Evolutionary conservation across 176 grass and related monocot genomes (phyloP), one percentile per base, ranked within the genome.

Genomic region (Neostapfia colusana): DNA sequence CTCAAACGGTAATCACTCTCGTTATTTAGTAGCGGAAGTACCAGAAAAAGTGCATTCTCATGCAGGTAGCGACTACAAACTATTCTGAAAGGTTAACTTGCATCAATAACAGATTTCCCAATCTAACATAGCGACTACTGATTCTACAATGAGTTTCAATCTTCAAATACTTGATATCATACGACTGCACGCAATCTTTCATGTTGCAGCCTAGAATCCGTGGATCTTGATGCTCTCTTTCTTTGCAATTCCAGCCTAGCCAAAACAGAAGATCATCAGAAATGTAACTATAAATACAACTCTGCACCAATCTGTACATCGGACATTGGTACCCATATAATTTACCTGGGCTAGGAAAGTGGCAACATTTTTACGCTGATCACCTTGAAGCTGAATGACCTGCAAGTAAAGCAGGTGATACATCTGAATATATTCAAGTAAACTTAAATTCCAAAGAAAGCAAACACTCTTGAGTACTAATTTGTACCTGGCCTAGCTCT

Each of bases 331-430:
- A 5, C 69, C 7, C 15, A 21, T 28, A 36, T 12, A 55, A 14
- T 57, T 61, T 81, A 85, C 89, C 89, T 88, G 68, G 13, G 75
- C 77, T 78, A 91, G 81, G 16, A 91, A 91, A 34, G 81, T 85
- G 7, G 85, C 73, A 69, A 88, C 89, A 79, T 91, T 91, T 35
- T 88, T 91, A 51, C 89, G 81, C 73, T 91, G 85, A 79, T 88
- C 89, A 43, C 89, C 89, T 65, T 91, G 85, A 51, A 91, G 89
- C 37, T 91, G 85, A 74, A 91, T 91, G 65, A 91, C 89, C 89
- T 88, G 56, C 1, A 38, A 43, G 36, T 20, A 65, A 25, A 49
- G 7, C 10, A 42, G 18, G 78, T 8, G 17, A 36, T 16, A 37
- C 24, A 73, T 43, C 55, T 60, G 13, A 37, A 56, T 10, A 56